A percentile compares a stretch with the other conserved stretches of the same genome.
These are phyloP conservation scores for Irpex rosettiformis DNA, from an alignment of 1,284 basidiomycete genomes.

Conservation along the genomic window DNA sequence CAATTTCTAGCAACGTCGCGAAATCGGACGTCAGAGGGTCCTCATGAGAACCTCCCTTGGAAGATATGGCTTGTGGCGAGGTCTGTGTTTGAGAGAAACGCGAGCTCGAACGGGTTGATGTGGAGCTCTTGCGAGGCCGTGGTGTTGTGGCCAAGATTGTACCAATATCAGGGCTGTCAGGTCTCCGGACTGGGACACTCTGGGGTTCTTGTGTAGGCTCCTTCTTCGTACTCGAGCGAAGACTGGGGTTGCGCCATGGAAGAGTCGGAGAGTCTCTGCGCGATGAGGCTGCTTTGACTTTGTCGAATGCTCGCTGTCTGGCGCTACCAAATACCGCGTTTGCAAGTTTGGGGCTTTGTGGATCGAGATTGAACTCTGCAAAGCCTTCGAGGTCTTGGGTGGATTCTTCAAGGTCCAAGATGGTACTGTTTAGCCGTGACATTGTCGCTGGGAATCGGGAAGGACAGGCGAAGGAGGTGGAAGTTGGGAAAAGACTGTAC, in stretches of 20 bases:
- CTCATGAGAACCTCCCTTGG: conserved; percentile 17
- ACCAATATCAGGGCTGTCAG: conserved; percentile 45
- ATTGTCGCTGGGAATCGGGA: neutral
- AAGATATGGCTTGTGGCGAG: neutral
- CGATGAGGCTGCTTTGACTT: conserved; percentile 6
- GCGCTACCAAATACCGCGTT: conserved; percentile 14
- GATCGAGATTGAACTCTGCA: conserved; percentile 7
- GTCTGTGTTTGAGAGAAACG: neutral
- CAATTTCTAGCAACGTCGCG: conserved; percentile 20
- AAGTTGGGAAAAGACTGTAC: neutral
- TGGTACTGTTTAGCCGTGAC: conserved; percentile 10
- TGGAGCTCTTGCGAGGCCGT: conserved; percentile 34
- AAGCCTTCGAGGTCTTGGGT: conserved; percentile 15
- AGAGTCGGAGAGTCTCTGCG: conserved; percentile 14
- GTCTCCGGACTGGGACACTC: conserved; percentile 11
- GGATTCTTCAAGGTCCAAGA: conserved; percentile 12
- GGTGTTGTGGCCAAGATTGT: conserved; percentile 45
- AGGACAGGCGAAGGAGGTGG: neutral
- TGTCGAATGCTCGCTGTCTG: conserved; percentile 9
- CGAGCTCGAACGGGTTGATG: conserved; percentile 18
- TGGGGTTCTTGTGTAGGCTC: neutral
- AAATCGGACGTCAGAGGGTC: conserved; percentile 17
- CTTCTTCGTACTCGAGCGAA: conserved; percentile 4
- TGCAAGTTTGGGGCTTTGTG: conserved; percentile 5
- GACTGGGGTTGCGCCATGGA: conserved; percentile 7